Base-by-base conservation (phyloP, 768 basidiomycete genomes). In the Agrocybe pediades region DNA sequence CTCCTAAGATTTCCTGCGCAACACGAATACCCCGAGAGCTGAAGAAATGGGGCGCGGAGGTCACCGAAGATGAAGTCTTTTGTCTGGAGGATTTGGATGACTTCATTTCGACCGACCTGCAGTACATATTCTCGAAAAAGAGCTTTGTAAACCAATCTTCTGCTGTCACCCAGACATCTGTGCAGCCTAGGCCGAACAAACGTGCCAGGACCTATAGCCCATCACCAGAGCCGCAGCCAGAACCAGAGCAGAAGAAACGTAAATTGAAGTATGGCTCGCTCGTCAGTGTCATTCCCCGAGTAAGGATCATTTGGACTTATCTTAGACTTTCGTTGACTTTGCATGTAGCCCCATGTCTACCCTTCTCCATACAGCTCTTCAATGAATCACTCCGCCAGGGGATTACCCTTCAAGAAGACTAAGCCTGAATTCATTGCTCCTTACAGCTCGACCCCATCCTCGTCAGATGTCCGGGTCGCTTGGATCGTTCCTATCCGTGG, bases 401-500 rank as follows among this genome's bases (percentile, higher is more conserved):
- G 69, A 16, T 62, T 57, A 7, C 58, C 67, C 15, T 82, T 74
- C 57, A 62, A 55, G 8, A 77, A 73, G 60, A 55, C 62, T 1
- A 61, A 46, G 41, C 75, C 77, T 0, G 64, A 64, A 6, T 71
- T 74, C 24, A 66, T 83, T 41, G 47, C 72, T 20, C 72, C 74
- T 21, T 69, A 71, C 57, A 62, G 54, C 5, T 62, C 65, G 57
- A 36, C 69, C 60, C 63, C 68, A 59, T 44, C 59, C 7, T 58
- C 67, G 17, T 63, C 62, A 23, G 75, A 73, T 58, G 59, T 72
- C 45, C 78, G 83, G 45, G 69, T 68, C 44, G 77, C 80, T 7
- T 86, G 85, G 85, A 60, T 85, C 15, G 73, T 86, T 30, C 85
- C 85, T 36, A 64, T 86, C 5, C 77, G 83, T 11, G 85, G 85